Evolutionary conservation across 1,284 basidiomycete species (phyloP), one percentile per base, ranked within the genome.

Genomic region (Malassezia caprae): DNA sequence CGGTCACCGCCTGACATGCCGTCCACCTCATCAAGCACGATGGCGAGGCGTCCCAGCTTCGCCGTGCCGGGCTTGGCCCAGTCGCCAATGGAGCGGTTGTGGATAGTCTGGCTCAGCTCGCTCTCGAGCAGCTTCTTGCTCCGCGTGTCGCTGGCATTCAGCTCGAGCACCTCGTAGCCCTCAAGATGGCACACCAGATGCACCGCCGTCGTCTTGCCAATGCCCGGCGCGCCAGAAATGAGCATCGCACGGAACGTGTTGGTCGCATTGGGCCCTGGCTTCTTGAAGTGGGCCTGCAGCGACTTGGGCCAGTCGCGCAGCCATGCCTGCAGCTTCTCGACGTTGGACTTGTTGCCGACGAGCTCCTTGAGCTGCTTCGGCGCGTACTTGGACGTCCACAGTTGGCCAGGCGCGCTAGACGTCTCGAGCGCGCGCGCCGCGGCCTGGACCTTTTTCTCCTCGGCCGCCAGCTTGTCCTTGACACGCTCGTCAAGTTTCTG

Each of bases 21-120:
- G 67, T 99, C 93, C 0, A 98, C 93, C 75, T 99, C 94, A 72
- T 99, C 94, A 90, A 99, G 96, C 74, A 98, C 96, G 41, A 98
- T 78, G 62, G 90, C 89, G 0, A 87, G 84, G 67, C 81, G 83
- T 62, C 87, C 82, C 0, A 47, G 30, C 17, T 52, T 54, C 11
- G 53, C 35, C 3, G 39, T 51, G 39, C 58, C 43, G 24, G 32
- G 51, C 6, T 78, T 78, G 76, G 93, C 83, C 80, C 85, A 98
- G 0, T 87, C 86, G 69, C 96, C 90, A 31, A 98, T 77, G 0
- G 87, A 90, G 8, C 82, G 82, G 68, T 96, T 75, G 51, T 66
- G 66, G 56, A 72, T 67, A 13, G 67, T 68, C 42, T 70, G 63
- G 35, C 60, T 64, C 23, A 75, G 58, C 53, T 65, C 67, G 51